phyloP scores from a whole-genome alignment of 805 yeast genomes.

The Wickerhamiella kurtzmanii region DNA sequence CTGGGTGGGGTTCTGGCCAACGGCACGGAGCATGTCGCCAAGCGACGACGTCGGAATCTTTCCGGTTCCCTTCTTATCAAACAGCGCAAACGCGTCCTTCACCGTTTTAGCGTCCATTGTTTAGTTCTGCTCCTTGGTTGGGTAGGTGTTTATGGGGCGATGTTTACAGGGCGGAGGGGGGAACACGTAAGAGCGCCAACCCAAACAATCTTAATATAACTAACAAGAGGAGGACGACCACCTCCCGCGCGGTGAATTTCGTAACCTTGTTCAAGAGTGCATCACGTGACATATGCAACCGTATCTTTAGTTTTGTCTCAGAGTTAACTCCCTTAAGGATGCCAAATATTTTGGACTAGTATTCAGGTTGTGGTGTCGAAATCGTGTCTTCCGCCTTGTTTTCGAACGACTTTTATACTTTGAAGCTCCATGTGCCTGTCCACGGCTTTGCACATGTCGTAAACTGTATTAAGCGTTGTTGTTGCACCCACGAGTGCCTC shows the following conservation, averaged over 20 bases:
- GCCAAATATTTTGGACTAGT: no score
- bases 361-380: constrained; percentile 10
- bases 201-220: background rate
- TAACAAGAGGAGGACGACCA: background rate
- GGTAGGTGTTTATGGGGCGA: background rate
- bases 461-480: constrained; percentile 34
- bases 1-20: constrained; percentile 95
- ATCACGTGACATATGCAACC: no score
- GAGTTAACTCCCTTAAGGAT: no score
- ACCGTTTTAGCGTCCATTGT: constrained; percentile 31
- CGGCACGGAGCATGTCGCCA: constrained; percentile 90
- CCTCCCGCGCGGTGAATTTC: no score
- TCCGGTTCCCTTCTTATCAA: constrained; percentile 93
- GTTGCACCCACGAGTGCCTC: constrained; percentile 39
- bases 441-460: constrained; percentile 49
- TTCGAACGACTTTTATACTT: constrained; percentile 29
- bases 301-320: no score
- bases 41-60: constrained; percentile 68
- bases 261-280: no score
- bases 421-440: constrained; percentile 35
- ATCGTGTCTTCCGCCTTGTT: constrained; percentile 34
- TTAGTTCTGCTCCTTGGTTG: constrained; percentile 2
- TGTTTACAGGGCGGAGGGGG: background rate
- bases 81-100: constrained; percentile 92
- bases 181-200: background rate